Evolutionary conservation across 2,329 filamentous ascomycete species (phyloP).

Genomic region (Colletotrichum sp.): DNA sequence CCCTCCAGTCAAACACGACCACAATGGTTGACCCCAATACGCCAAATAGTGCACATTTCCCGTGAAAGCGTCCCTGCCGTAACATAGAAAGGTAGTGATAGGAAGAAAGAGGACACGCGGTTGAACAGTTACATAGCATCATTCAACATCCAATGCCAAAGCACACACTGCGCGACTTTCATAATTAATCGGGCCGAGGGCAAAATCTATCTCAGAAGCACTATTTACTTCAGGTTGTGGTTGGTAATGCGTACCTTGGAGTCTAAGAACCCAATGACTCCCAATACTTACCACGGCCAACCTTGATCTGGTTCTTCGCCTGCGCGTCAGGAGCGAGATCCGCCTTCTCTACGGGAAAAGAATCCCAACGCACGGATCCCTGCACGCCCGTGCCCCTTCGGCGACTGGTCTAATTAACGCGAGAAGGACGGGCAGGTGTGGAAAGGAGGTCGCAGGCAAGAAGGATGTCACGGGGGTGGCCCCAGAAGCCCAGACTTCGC

Average conservation of each 20-base stretch:
- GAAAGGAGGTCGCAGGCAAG: too few species aligned
- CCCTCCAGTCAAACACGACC: not conserved
- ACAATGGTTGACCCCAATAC: not conserved
- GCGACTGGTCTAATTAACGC: too few species aligned
- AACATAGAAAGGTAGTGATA: not conserved
- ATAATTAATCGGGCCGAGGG: not conserved
- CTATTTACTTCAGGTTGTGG: not conserved
- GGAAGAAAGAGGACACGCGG: not conserved
- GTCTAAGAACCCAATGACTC: not conserved
- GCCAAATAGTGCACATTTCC: not conserved
- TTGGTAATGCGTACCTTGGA: not conserved
- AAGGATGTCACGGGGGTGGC: too few species aligned
- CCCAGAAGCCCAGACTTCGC: too few species aligned
- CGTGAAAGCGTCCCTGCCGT: not conserved
- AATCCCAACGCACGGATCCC: too few species aligned
- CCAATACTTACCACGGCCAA: not conserved
- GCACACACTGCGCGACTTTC: not conserved
- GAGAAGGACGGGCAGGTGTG: too few species aligned
- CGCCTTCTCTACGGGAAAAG: too few species aligned
- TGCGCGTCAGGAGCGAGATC: too few species aligned
- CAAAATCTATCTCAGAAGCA: not conserved
- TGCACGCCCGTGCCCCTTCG: too few species aligned
- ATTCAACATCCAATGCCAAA: not conserved
- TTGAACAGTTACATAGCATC: not conserved
- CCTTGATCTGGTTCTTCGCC: not conserved